These are phyloP conservation scores for Daldinia eschscholtzii DNA, from an alignment of 2,329 filamentous ascomycete genomes.

Conservation along the genomic window DNA sequence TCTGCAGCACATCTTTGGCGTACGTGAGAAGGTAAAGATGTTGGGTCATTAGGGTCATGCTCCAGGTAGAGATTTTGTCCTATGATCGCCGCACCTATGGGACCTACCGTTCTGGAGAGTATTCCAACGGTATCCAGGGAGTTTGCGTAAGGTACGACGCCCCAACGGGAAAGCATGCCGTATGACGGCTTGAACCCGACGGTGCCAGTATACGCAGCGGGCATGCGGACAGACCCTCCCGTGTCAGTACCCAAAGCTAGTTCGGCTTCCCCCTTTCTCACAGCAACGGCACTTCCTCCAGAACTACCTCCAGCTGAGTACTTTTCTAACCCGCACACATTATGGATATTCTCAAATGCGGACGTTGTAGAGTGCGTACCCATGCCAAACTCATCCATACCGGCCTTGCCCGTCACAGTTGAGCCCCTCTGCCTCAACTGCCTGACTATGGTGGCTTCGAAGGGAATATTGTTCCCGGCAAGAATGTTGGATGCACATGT, in stretches of 20 bases:
- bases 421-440: constrained; percentile 74
- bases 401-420: constrained; percentile 81
- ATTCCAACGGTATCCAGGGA: constrained; percentile 92
- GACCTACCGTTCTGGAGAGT: constrained; percentile 67
- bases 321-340: constrained; percentile 55
- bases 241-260: constrained; percentile 91
- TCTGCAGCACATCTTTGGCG: constrained; percentile 61
- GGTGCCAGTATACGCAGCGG: constrained; percentile 86
- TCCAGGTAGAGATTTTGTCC: constrained; percentile 63
- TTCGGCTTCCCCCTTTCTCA: constrained; percentile 70
- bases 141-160: constrained; percentile 92
- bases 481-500: constrained; percentile 87
- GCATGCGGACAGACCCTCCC: constrained; percentile 87
- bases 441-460: constrained; percentile 83
- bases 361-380: constrained; percentile 83
- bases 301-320: constrained; percentile 88
- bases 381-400: constrained; percentile 98
- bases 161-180: constrained; percentile 85
- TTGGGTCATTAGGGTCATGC: constrained; percentile 80
- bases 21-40: constrained; percentile 70
- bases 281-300: constrained; percentile 90
- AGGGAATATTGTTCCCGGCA: constrained; percentile 77
- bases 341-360: constrained; percentile 73
- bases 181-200: constrained; percentile 94
- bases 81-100: constrained; percentile 65